Evolutionary conservation across 805 yeast genomes (phyloP).

Genomic region (Clavispora santaluciae): DNA sequence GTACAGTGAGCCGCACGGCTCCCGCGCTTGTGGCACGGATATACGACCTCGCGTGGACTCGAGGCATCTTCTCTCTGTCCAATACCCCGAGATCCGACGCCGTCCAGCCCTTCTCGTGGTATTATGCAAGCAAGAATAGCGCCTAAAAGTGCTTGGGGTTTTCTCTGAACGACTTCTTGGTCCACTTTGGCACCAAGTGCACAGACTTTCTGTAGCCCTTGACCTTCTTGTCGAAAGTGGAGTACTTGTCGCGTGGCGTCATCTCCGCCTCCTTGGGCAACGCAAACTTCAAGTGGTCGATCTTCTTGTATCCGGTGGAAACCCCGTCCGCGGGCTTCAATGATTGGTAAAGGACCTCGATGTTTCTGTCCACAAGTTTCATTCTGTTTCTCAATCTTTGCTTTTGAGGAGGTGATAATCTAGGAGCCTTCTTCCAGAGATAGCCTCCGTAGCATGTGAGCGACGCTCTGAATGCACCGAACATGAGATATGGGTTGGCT

Average conservation of each 20-base stretch:
- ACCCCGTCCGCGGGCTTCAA: constrained; percentile 22
- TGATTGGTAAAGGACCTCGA: constrained; percentile 54
- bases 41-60: too few species aligned
- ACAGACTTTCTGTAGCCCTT: constrained; percentile 82
- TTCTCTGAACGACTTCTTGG: constrained; percentile 72
- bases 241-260: constrained; percentile 79
- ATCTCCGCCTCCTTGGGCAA: constrained; percentile 80
- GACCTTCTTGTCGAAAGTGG: constrained; percentile 71
- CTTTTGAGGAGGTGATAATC: constrained; percentile 73
- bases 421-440: constrained; percentile 50
- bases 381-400: constrained; percentile 79
- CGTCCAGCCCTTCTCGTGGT: too few species aligned
- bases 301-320: constrained; percentile 31
- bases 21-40: too few species aligned
- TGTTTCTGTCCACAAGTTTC: constrained; percentile 73
- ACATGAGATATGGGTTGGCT: constrained; percentile 35
- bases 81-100: too few species aligned
- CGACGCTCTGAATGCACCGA: constrained; percentile 69
- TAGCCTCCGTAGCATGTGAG: constrained; percentile 62
- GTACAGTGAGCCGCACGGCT: not conserved
- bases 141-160: constrained; percentile 65
- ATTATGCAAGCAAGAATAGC: too few species aligned
- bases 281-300: constrained; percentile 31
- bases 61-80: too few species aligned
- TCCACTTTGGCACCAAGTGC: constrained; percentile 89